Conservation (phyloP, 257 asterid genomes). For the Solanum lycopersicoides region DNA sequence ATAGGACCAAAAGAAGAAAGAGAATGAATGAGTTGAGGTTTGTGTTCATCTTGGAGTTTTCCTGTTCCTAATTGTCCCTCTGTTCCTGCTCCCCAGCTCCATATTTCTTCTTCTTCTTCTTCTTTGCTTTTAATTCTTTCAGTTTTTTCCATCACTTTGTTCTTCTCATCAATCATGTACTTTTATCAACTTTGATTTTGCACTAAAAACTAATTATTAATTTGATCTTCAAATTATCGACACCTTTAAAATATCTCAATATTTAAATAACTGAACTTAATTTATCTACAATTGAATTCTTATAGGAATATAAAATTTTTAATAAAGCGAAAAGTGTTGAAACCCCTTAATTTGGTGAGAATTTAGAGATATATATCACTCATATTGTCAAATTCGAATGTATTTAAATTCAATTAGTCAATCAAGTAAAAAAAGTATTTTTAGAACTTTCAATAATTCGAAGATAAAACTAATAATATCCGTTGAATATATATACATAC, state of each 20-base stretch:
- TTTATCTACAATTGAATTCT: too few species aligned
- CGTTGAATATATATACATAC: too few species aligned
- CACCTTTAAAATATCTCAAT: fast-evolving
- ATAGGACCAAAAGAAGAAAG: constrained; percentile 40
- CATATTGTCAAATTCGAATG: too few species aligned
- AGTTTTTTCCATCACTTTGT: constrained; percentile 6
- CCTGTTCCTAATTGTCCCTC: constrained; percentile 82
- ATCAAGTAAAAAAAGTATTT: too few species aligned
- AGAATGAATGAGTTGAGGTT: constrained; percentile 50
- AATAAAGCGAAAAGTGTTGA: too few species aligned
- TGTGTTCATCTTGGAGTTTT: constrained; percentile 48
- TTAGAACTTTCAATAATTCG: too few species aligned
- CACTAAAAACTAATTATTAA: not conserved
- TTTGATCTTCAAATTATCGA: too few species aligned
- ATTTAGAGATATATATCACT: not conserved
- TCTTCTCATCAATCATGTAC: not conserved
- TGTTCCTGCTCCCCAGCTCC: constrained; percentile 98
- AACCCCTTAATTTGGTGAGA: not conserved
- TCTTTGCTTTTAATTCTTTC: not conserved
- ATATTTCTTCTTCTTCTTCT: constrained; percentile 28
- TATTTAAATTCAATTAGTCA: too few species aligned
- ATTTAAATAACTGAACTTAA: not conserved
- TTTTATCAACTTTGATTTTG: not conserved
- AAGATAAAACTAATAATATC: too few species aligned
- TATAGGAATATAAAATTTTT: too few species aligned